Evolutionary conservation across 2,329 filamentous ascomycete species (phyloP).

Genomic region (Clarireedia hainanense): DNA sequence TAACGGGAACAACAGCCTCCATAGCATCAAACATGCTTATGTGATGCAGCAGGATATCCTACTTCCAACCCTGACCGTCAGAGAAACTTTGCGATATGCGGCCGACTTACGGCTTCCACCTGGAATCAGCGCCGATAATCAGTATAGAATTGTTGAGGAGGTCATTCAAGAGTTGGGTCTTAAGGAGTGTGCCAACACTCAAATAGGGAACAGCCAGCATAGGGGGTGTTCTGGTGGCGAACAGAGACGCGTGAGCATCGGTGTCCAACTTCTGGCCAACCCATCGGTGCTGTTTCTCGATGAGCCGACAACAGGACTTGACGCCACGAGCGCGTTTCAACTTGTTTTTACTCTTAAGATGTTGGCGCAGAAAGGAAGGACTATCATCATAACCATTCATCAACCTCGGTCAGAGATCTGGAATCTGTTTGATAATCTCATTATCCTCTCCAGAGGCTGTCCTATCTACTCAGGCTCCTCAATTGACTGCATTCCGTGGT

Average conservation of each 20-base stretch:
- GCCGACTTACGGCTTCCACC: slow-evolving; percentile 60
- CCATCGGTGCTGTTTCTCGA: slow-evolving; percentile 68
- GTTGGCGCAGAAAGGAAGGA: slow-evolving; percentile 57
- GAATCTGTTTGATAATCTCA: slow-evolving; percentile 61
- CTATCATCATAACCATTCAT: slow-evolving; percentile 63
- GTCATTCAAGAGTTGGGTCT: not conserved
- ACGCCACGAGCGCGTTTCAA: slow-evolving; percentile 66
- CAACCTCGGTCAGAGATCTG: slow-evolving; percentile 70
- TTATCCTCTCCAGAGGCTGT: slow-evolving; percentile 55
- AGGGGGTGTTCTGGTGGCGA: slow-evolving; percentile 68
- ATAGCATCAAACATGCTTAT: slow-evolving; percentile 48
- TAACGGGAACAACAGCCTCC: not conserved
- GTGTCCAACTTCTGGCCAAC: slow-evolving; percentile 65
- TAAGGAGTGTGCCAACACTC: not conserved
- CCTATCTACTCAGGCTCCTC: slow-evolving; percentile 55
- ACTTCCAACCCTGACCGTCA: slow-evolving; percentile 60
- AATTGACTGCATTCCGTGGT: not conserved
- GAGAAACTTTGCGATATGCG: slow-evolving; percentile 64
- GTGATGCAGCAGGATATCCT: slow-evolving; percentile 68
- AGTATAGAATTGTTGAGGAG: not conserved
- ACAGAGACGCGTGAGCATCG: slow-evolving; percentile 64
- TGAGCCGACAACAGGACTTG: slow-evolving; percentile 66
- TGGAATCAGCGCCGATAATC: slow-evolving; percentile 41
- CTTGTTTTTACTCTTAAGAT: slow-evolving; percentile 59
- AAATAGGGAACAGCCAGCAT: not conserved